Evolutionary conservation across 176 grass and related monocot species (phyloP).

Genomic region (Bothriochloa decipiens): DNA sequence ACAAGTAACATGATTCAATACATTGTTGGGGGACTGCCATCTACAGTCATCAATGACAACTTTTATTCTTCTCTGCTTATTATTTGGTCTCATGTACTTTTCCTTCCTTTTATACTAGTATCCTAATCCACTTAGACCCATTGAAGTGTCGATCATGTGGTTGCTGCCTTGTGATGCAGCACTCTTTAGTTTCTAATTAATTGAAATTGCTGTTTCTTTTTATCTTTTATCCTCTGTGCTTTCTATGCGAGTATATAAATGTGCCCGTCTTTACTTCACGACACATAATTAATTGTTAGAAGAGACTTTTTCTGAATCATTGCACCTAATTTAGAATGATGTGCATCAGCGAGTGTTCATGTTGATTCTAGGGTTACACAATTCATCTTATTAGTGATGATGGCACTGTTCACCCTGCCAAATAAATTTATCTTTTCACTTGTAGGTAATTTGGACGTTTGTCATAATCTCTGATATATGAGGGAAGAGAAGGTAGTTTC

Average conservation of each 20-base stretch:
- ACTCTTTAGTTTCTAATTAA: neutral
- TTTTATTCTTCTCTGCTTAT: neutral
- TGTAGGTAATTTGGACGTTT: conserved; percentile 97
- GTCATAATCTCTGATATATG: conserved; percentile 95
- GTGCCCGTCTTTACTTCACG: conserved; percentile 13
- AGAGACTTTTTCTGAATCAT: conserved; percentile 27
- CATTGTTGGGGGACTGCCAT: neutral
- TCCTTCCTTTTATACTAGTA: conserved; percentile 5
- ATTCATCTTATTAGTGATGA: conserved; percentile 74
- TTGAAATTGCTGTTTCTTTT: neutral
- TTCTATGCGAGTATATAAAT: conserved; percentile 6
- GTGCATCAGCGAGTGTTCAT: conserved; percentile 39
- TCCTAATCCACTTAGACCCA: neutral
- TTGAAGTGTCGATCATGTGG: conserved; percentile 19
- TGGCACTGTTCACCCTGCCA: conserved; percentile 89
- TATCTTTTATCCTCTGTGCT: conserved; percentile 18
- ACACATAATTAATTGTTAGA: conserved; percentile 8
- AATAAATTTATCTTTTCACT: conserved; percentile 98
- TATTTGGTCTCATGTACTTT: neutral
- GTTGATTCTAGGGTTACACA: conserved; percentile 80
- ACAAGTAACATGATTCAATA: conserved; percentile 7
- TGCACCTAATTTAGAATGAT: conserved; percentile 27
- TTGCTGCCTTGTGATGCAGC: neutral
- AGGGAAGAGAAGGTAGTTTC: conserved; percentile 98
- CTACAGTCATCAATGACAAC: neutral